Evolutionary conservation across 257 asterid species (phyloP), one percentile per base, ranked within the genome.

Genomic region (Scutellaria barbata): DNA sequence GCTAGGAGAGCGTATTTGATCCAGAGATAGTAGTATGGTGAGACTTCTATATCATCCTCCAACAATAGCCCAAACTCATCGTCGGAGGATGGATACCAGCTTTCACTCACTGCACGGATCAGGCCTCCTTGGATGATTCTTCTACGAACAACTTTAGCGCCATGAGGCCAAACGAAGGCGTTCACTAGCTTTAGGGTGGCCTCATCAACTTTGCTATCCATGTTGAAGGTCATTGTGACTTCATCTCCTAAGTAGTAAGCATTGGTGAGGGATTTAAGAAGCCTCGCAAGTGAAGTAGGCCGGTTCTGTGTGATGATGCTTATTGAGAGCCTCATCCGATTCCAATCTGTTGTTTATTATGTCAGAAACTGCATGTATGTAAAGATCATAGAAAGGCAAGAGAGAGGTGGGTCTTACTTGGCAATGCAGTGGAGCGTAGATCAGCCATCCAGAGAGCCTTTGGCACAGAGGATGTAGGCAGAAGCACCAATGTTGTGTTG

Each of bases 41-140:
- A 94, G 37, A 92, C 96, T 70, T 94, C 99, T 1, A 94, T 94
- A 68, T 94, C 99, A 37, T 94, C 99, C 76, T 94, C 99, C 0
- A 94, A 90, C 40, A 94, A 33, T 0, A 94, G 90, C 30, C 98
- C 99, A 53, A 81, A 94, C 20, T 94, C 92, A 42, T 94, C 92
- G 63, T 92, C 95, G 2, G 98, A 85, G 7, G 99, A 64, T 0
- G 99, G 99, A 70, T 89, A 94, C 99, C 99, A 92, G 77, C 96
- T 91, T 64, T 94, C 97, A 18, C 96, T 92, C 1, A 94, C 98
- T 0, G 99, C 99, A 0, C 98, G 89, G 39, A 94, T 92, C 0
- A 94, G 86, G 16, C 99, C 98, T 16, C 99, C 99, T 53, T 91
- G 99, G 74, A 94, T 88, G 86, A 94, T 94, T 58, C 98, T 73